Evolutionary conservation across 148 eudicot species (phyloP).

Genomic region (Chenopodium formosanum): DNA sequence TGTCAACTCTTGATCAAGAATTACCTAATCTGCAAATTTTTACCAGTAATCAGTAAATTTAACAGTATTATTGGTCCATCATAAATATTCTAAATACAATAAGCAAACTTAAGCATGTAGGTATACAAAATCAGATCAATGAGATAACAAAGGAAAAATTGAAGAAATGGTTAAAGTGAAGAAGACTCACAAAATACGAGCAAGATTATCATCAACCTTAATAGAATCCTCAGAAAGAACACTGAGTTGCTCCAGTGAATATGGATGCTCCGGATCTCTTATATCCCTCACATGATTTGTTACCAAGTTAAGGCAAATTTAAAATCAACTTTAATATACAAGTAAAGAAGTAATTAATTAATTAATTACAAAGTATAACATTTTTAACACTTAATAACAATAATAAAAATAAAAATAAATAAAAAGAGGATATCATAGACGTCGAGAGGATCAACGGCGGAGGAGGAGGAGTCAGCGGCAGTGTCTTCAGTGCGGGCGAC

Average conservation of each 20-base stretch:
- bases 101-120: too few species aligned
- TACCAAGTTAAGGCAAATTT: slow-evolving; percentile 50
- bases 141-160: neutral
- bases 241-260: slow-evolving; percentile 87
- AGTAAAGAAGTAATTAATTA: neutral
- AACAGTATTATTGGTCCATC: too few species aligned
- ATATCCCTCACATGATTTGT: slow-evolving; percentile 76
- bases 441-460: slow-evolving; percentile 86
- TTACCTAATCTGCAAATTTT: too few species aligned
- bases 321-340: neutral
- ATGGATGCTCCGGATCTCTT: slow-evolving; percentile 93
- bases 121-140: neutral
- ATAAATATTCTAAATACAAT: too few species aligned
- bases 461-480: slow-evolving; percentile 24
- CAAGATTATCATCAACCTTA: slow-evolving; percentile 71
- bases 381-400: too few species aligned
- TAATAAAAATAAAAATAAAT: neutral
- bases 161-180: neutral
- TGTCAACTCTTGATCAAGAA: too few species aligned
- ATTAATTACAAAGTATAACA: neutral
- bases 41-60: too few species aligned
- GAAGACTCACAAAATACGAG: slow-evolving; percentile 66
- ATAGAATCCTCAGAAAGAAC: slow-evolving; percentile 85
- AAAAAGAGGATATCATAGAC: slow-evolving; percentile 81
- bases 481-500: slow-evolving; percentile 46